phyloP scores from a whole-genome alignment of 2,329 filamentous ascomycete genomes.

The Monosporascus ibericus region DNA sequence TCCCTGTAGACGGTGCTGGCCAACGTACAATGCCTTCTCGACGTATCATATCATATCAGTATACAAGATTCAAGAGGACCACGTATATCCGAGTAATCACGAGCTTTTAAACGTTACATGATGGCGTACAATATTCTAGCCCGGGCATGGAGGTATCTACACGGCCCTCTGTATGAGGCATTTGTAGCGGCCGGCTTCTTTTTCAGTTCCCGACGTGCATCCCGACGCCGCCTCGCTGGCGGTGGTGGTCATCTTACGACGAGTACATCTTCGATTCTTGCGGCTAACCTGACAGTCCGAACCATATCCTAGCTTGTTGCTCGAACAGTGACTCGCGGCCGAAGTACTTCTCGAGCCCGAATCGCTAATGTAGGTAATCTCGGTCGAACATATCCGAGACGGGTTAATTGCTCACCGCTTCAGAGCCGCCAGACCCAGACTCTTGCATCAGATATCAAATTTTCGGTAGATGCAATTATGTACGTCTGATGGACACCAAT shows the following conservation, averaged over 20 bases:
- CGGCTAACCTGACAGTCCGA: background rate
- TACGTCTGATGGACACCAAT: background rate
- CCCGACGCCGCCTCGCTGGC: background rate
- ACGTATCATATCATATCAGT: background rate
- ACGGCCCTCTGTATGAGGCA: slow-evolving; percentile 14
- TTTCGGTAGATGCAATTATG: slow-evolving; percentile 6
- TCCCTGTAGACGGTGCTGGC: background rate
- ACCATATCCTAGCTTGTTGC: background rate
- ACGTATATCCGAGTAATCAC: background rate
- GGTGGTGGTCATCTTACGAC: background rate
- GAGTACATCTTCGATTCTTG: background rate
- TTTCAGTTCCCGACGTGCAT: slow-evolving; percentile 1
- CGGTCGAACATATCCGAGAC: background rate
- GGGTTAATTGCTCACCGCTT: slow-evolving; percentile 16
- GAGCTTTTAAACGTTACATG: background rate
- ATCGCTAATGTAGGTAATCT: background rate
- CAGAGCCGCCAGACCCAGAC: slow-evolving; percentile 3
- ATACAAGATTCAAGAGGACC: background rate
- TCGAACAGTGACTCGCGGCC: background rate
- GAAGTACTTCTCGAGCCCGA: background rate
- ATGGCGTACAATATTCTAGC: background rate
- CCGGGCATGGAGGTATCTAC: background rate
- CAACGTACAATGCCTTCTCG: no score
- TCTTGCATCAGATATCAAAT: slow-evolving; percentile 10
- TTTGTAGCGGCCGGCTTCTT: slow-evolving; percentile 8